These are phyloP conservation scores for Phylloporus rhodoxanthus DNA, from an alignment of 768 basidiomycete species.

Conservation along the genomic window DNA sequence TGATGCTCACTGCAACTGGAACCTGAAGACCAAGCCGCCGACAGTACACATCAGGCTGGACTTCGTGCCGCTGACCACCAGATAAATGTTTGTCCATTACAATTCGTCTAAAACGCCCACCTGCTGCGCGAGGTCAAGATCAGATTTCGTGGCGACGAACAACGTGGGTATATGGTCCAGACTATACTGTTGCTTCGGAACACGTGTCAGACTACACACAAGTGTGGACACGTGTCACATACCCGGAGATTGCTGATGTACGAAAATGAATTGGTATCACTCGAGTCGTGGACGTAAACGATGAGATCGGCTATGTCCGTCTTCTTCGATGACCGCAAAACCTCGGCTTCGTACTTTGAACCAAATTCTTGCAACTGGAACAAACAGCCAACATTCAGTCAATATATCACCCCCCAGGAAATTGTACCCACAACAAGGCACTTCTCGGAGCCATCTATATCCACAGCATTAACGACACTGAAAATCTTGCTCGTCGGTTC, in stretches of 20 bases:
- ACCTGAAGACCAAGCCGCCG: constrained; percentile 83
- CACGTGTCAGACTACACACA: constrained; percentile 12
- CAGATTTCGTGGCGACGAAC: constrained; percentile 98
- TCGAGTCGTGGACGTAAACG: constrained; percentile 94
- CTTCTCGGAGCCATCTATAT: constrained; percentile 91
- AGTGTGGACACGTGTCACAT: constrained; percentile 22
- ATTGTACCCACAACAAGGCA: constrained; percentile 79
- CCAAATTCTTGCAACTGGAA: constrained; percentile 93
- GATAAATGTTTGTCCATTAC: constrained; percentile 2
- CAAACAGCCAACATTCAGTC: not conserved
- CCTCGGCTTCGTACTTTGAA: constrained; percentile 90
- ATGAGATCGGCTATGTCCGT: constrained; percentile 91
- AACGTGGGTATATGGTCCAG: constrained; percentile 92
- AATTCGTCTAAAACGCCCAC: constrained; percentile 34
- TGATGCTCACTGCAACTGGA: constrained; percentile 90
- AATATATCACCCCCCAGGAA: constrained; percentile 32
- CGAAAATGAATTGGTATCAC: constrained; percentile 97
- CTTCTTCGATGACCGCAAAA: constrained; percentile 83
- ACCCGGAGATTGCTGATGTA: constrained; percentile 96
- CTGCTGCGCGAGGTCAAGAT: constrained; percentile 94
- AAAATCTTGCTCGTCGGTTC: constrained; percentile 88
- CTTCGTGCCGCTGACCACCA: constrained; percentile 77
- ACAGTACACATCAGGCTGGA: constrained; percentile 97
- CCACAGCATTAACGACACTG: constrained; percentile 91
- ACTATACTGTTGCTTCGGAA: constrained; percentile 87